phyloP scores from a whole-genome alignment of 2,329 filamentous ascomycete species.

The Aschersonia sp. region DNA sequence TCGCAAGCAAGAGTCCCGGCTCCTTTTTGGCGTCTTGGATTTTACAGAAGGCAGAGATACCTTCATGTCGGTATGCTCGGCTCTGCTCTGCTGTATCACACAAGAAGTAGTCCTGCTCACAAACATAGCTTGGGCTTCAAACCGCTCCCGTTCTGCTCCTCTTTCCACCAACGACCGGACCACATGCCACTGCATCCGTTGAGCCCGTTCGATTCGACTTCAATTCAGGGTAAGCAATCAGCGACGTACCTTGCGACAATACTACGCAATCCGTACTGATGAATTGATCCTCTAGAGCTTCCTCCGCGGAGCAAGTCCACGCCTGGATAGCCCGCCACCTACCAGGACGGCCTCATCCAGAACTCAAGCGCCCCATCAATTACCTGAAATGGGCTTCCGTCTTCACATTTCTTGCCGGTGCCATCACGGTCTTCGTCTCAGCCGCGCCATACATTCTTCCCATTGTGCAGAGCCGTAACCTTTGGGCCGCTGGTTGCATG shows the following conservation, averaged over 20 bases:
- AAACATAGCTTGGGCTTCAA: conserved; percentile 66
- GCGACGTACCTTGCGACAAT: background rate
- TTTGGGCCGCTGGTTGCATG: conserved; percentile 84
- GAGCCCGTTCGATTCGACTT: conserved; percentile 78
- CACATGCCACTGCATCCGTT: conserved; percentile 54
- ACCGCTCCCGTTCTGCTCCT: conserved; percentile 82
- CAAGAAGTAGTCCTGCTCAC: too few relatives aligned
- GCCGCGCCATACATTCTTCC: conserved; percentile 69
- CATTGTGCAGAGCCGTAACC: conserved; percentile 73
- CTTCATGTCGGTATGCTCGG: conserved; percentile 62
- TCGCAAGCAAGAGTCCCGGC: conserved; percentile 53
- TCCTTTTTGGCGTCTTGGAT: conserved; percentile 76
- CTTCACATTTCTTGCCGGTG: conserved; percentile 54
- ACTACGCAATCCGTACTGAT: background rate
- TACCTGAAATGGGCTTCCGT: conserved; percentile 60
- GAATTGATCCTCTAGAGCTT: conserved; percentile 34
- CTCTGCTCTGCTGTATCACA: background rate
- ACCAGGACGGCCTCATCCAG: conserved; percentile 61
- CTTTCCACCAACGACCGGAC: conserved; percentile 74
- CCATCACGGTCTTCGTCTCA: conserved; percentile 52
- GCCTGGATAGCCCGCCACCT: conserved; percentile 67
- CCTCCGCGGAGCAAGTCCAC: conserved; percentile 64
- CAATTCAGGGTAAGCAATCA: conserved; percentile 47
- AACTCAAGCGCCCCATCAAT: conserved; percentile 75
- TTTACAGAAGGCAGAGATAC: conserved; percentile 71